Conservation (phyloP, 1,284 basidiomycete species). For the Psilocybe mexicana region DNA sequence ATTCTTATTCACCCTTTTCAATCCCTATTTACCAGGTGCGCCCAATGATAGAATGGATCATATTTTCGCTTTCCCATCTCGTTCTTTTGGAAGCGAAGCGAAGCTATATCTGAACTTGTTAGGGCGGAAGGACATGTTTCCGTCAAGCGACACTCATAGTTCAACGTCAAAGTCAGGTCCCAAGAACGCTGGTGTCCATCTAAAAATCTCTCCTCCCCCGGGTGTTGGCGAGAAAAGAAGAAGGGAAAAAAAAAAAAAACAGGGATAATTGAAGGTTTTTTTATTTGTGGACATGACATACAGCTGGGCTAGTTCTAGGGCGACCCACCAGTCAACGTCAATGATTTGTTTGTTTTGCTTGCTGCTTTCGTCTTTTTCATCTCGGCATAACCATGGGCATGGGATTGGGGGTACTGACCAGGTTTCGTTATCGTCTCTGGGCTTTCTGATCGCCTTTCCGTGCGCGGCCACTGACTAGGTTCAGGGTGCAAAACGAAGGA, state of each 20-base stretch:
- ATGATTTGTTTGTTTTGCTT: slow-evolving; percentile 1
- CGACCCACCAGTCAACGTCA: slow-evolving; percentile 3
- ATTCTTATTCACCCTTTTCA: slow-evolving; percentile 15
- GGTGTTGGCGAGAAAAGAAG: slow-evolving; percentile 8
- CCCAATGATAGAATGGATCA: background rate
- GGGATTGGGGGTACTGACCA: background rate
- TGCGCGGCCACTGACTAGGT: background rate
- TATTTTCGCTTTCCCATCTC: background rate
- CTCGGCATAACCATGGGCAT: slow-evolving; percentile 12
- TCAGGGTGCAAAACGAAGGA: background rate
- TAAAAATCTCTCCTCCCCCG: slow-evolving; percentile 1
- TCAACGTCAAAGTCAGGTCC: background rate
- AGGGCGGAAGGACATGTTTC: slow-evolving; percentile 1
- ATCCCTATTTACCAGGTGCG: background rate
- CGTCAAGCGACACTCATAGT: background rate
- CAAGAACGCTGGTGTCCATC: slow-evolving; percentile 1
- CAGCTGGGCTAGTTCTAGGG: slow-evolving; percentile 1
- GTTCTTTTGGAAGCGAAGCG: slow-evolving; percentile 5
- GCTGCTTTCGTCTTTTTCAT: background rate
- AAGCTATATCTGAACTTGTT: slow-evolving; percentile 1
- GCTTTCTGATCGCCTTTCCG: background rate
- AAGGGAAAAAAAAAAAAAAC: background rate
- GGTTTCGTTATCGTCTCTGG: background rate
- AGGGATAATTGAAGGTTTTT: too few relatives aligned
- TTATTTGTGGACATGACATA: background rate